phyloP scores from a whole-genome alignment of 1,284 basidiomycete species.

The Lentinula novae-zelandiae region DNA sequence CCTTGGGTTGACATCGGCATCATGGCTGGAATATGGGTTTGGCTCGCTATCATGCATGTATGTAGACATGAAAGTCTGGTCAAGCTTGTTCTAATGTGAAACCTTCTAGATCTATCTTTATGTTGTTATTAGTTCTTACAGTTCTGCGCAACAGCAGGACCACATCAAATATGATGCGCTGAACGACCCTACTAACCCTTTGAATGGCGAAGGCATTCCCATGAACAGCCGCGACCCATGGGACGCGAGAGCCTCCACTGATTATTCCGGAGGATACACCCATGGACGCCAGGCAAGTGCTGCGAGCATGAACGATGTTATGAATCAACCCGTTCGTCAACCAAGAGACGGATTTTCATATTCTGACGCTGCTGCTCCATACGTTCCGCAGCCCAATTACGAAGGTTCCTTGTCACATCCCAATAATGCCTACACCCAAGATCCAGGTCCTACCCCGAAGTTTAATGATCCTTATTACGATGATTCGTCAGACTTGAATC shows the following conservation, averaged over 20 bases:
- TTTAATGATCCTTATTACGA: conserved; percentile 31
- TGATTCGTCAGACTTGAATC: conserved; percentile 29
- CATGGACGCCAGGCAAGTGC: conserved; percentile 53
- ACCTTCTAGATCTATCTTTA: conserved; percentile 61
- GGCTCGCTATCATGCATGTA: conserved; percentile 76
- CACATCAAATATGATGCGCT: conserved; percentile 79
- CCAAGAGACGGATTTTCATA: conserved; percentile 38
- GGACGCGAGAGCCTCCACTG: conserved; percentile 62
- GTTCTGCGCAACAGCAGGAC: conserved; percentile 69
- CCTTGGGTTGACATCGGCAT: conserved; percentile 90
- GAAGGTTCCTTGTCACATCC: conserved; percentile 21
- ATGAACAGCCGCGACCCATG: conserved; percentile 69
- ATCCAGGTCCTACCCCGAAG: conserved; percentile 40
- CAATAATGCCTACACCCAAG: conserved; percentile 38
- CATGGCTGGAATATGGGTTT: conserved; percentile 82
- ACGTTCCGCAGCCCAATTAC: conserved; percentile 25
- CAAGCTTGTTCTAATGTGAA: conserved; percentile 3
- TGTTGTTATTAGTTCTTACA: conserved; percentile 71
- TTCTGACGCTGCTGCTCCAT: conserved; percentile 28
- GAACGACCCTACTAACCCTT: conserved; percentile 61
- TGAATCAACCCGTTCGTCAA: conserved; percentile 45
- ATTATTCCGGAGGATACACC: conserved; percentile 32
- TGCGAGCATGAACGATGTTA: conserved; percentile 53
- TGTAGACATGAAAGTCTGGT: conserved; percentile 17
- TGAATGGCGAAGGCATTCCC: conserved; percentile 60